Evolutionary conservation across 106 monocot species (phyloP).

Genomic region (Phalaenopsis aphrodite): DNA sequence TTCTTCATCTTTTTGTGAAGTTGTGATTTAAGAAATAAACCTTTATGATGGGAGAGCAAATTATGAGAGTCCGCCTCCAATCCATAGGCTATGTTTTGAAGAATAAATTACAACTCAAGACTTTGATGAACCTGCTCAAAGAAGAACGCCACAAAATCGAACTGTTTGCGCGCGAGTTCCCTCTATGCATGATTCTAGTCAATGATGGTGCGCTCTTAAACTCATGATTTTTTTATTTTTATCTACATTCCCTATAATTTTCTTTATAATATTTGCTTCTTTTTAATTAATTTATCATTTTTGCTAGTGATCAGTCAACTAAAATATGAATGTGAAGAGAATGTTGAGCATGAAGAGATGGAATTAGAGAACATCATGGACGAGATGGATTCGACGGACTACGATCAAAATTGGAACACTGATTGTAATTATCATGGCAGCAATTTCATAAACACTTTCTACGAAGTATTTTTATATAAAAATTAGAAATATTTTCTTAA

Average conservation of each 20-base stretch:
- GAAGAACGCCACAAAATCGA: too few relatives aligned
- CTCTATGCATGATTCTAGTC: too few relatives aligned
- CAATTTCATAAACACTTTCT: not conserved
- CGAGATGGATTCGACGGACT: conserved; percentile 88
- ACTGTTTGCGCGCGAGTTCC: conserved; percentile 21
- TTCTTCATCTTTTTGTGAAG: too few relatives aligned
- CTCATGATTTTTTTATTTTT: too few relatives aligned
- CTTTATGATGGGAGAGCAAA: too few relatives aligned
- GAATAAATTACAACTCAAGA: conserved; percentile 9
- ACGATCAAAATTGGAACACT: conserved; percentile 81
- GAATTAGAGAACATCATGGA: conserved; percentile 45
- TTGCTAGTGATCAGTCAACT: too few relatives aligned
- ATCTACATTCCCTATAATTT: too few relatives aligned
- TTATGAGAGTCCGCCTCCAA: too few relatives aligned
- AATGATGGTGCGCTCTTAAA: too few relatives aligned
- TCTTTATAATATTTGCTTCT: too few relatives aligned
- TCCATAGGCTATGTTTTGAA: conserved; percentile 5
- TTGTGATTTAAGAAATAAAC: too few relatives aligned
- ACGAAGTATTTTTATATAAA: not conserved
- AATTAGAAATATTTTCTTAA: not conserved
- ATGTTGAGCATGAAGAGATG: conserved; percentile 12
- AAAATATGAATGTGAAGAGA: conserved; percentile 46
- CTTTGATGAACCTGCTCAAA: not conserved
- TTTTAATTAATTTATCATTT: too few relatives aligned
- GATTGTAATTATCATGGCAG: conserved; percentile 17